Base-by-base conservation (phyloP, 331 rosid species). In the Malus hybrid region DNA sequence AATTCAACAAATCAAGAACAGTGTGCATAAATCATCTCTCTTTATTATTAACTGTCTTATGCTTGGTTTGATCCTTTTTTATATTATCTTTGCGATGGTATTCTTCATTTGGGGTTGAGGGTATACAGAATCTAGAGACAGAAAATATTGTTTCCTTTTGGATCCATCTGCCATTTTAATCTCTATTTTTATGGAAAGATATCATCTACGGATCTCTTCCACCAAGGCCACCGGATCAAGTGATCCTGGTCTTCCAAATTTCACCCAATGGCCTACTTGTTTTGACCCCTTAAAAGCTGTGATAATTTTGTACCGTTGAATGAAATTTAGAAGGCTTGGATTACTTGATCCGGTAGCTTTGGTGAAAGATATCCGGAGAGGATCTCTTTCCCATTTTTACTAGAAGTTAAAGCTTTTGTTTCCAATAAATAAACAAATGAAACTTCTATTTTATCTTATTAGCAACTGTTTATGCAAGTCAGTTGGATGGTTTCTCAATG, bases 391-490 rank as follows among this genome's bases (percentile, higher is more conserved):
- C 56, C 56, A 50, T 50, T 2, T 15, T 52, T 52, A 20, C 58
- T 48, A 53, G 75, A 63, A 36, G 70, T 72, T 48, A 72, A 81
- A 86, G 74, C 68, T 73, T 79, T 74, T 52, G 55, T 82, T 82
- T 71, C 84, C 83, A 77, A 77, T 66, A 79, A 82, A 85, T 89
- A 91, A 88, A 85, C 87, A 83, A 89, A 79, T 86, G 93, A 91
- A 91, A 87, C 91, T 91, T 89, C 88, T 86, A 78, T 82, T 85
- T 91, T 85, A 91, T 91, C 89, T 85, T 91, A 86, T 79, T 86
- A 48, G 78, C 66, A 58, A 87, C 56, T 30, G 44, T 76, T 80
- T 78, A 72, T 75, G 75, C 82, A 48, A 73, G 81, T 75, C 87
- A 77, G 86, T 72, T 74, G 84, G 80, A 39, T 78, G 60, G 68